phyloP scores from a whole-genome alignment of 73 alveolate genomes.

The Paraurostyla sp. region DNA sequence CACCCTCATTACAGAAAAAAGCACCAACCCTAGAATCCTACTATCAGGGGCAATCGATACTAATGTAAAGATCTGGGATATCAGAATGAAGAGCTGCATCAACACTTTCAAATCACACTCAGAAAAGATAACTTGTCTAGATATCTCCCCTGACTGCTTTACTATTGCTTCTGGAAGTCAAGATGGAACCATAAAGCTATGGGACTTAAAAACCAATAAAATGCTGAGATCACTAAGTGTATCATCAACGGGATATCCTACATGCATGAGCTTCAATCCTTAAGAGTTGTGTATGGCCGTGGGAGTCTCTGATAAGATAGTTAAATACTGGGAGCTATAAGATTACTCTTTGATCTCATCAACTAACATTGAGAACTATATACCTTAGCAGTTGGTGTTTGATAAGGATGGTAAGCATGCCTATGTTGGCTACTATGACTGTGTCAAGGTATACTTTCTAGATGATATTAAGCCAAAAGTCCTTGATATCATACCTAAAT shows the following conservation, averaged over 20 bases:
- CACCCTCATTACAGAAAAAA: conserved; percentile 26
- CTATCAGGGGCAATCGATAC: conserved; percentile 78
- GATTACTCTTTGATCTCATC: conserved; percentile 17
- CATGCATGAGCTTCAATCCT: conserved; percentile 43
- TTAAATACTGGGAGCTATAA: conserved; percentile 59
- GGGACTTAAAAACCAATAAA: conserved; percentile 76
- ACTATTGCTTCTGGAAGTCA: conserved; percentile 63
- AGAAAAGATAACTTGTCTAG: conserved; percentile 69
- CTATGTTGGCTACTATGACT: conserved; percentile 26
- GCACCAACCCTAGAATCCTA: conserved; percentile 6
- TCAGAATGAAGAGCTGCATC: conserved; percentile 64
- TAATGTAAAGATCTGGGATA: conserved; percentile 77
- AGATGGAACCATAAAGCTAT: conserved; percentile 78
- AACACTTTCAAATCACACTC: conserved; percentile 71
- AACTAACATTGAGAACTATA: conserved; percentile 20
- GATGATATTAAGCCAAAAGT: conserved; percentile 1
- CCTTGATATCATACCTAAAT: conserved; percentile 49
- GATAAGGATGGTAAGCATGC: conserved; percentile 33
- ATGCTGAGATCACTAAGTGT: conserved; percentile 8
- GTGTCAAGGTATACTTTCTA: conserved; percentile 25
- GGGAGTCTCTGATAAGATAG: conserved; percentile 30
- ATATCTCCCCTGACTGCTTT: conserved; percentile 69
- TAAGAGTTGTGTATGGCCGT: conserved; percentile 54
- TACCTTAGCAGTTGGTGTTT: conserved; percentile 4
- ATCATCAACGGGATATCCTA: conserved; percentile 28